These are phyloP conservation scores for Solanum bukasovii DNA, from an alignment of 257 asterid genomes.

Conservation along the genomic window DNA sequence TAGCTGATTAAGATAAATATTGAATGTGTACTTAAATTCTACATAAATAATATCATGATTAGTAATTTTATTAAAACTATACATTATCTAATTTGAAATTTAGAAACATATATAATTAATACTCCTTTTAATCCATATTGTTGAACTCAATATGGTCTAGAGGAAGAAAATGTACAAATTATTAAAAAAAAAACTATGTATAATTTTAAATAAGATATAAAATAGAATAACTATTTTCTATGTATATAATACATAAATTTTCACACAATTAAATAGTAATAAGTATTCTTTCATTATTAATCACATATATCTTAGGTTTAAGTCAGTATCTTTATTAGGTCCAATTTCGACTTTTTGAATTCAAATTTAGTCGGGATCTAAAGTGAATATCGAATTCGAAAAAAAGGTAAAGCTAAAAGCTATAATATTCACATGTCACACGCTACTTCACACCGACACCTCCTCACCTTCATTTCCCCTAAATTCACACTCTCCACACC, in stretches of 20 bases:
- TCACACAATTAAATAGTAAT: accelerated
- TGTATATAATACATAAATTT: too few relatives aligned
- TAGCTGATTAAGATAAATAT: too few relatives aligned
- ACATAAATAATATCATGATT: too few relatives aligned
- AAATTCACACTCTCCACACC: background rate
- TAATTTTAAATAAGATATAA: background rate
- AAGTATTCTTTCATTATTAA: too few relatives aligned
- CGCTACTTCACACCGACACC: background rate
- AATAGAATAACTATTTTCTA: background rate
- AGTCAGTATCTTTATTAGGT: too few relatives aligned
- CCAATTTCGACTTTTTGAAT: accelerated
- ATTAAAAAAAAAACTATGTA: background rate
- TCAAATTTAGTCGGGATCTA: too few relatives aligned
- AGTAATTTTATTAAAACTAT: background rate
- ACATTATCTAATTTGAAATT: too few relatives aligned
- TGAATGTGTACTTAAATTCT: too few relatives aligned
- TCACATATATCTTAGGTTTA: too few relatives aligned
- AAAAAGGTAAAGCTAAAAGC: background rate
- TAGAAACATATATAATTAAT: too few relatives aligned
- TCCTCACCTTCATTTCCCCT: background rate
- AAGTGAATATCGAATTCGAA: accelerated
- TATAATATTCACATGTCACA: background rate
- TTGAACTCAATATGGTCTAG: background rate
- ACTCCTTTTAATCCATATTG: background rate
- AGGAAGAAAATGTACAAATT: background rate